Evolutionary conservation across 1,284 basidiomycete genomes (phyloP), one percentile per base, ranked within the genome.

Genomic region (Fomitopsis betulina): DNA sequence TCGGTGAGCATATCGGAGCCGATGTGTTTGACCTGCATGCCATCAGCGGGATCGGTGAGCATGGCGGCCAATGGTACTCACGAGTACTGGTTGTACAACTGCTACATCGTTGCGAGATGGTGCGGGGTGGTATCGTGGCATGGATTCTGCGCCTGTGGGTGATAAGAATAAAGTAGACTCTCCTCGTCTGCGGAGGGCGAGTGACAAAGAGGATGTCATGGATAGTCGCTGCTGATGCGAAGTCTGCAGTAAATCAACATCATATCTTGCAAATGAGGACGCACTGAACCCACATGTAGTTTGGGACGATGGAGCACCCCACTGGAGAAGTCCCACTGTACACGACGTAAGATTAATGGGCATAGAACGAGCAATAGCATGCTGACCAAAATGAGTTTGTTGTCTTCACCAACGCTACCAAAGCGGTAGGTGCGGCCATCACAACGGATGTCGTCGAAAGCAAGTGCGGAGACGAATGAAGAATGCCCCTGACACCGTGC

Each of bases 401-500:
- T 96, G 69, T 98, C 95, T 71, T 97, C 94, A 30, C 94, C 95
- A 0, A 96, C 93, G 65, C 91, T 94, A 1, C 90, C 93, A 66
- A 98, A 96, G 10, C 93, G 83, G 70, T 96, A 96, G 38, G 91
- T 93, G 45, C 93, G 81, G 25, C 89, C 91, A 64, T 96, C 93
- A 65, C 90, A 91, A 23, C 89, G 83, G 54, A 86, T 79, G 13
- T 91, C 87, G 73, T 99, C 97, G 70, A 98, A 99, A 0, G 91
- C 89, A 9, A 98, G 81, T 2, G 85, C 81, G 0, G 93, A 91
- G 5, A 99, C 92, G 68, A 97, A 98, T 1, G 93, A 96, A 0
- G 93, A 91, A 70, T 99, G 96, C 0, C 96, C 97, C 73, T 98
- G 95, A 75, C 96, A 98, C 53, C 96, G 83, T 3, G 96, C 96